These are phyloP conservation scores for Emmonsia crescens DNA, from an alignment of 2,329 filamentous ascomycete species.

Conservation along the genomic window DNA sequence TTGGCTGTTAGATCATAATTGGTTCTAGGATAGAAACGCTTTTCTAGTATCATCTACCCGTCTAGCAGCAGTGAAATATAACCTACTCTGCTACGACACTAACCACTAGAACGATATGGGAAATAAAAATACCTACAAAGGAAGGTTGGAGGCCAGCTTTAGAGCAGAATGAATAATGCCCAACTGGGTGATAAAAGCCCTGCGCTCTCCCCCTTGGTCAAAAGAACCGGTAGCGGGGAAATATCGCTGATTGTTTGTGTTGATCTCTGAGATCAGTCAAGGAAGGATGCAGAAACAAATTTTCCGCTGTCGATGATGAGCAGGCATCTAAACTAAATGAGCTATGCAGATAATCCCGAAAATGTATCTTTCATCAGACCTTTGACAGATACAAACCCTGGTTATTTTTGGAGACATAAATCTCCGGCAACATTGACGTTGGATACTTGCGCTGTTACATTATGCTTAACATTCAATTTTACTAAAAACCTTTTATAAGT, in stretches of 20 bases:
- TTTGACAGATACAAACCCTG: background rate
- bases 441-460: background rate
- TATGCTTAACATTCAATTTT: background rate
- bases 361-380: too few species aligned
- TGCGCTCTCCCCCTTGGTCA: background rate
- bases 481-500: background rate
- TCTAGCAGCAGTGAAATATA: background rate
- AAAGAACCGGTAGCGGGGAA: background rate
- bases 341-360: background rate
- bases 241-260: background rate
- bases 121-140: too few species aligned
- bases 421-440: background rate
- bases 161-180: background rate
- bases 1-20: too few species aligned
- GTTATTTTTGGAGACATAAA: background rate
- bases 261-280: background rate
- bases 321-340: background rate
- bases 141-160: background rate
- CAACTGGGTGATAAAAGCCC: background rate
- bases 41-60: background rate
- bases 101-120: background rate
- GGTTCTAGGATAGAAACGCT: background rate
- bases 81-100: background rate
- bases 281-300: background rate
- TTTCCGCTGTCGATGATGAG: background rate